Evolutionary conservation across 139 green algal species (phyloP), one percentile per base, ranked within the genome.

Genomic region (Chlamydomonas asymmetrica): DNA sequence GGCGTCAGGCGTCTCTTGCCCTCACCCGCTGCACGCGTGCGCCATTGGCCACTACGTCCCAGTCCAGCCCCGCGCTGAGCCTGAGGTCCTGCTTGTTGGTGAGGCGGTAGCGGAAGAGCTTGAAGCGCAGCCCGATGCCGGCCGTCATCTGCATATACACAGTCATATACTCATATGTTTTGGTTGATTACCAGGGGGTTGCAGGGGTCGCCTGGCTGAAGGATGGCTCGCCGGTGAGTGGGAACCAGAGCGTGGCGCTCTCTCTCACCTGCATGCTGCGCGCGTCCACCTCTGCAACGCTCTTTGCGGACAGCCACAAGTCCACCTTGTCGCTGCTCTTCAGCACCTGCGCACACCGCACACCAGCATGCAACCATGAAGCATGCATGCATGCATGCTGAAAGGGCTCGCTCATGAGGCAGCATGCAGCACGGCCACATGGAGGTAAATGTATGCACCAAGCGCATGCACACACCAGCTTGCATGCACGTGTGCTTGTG

Each of bases 251-350:
- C 25, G 54, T 9, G 32, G 54, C 6, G 62, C 22, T 5, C 22
- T 31, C 13, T n/a, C 68, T 6, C 57, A 76, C 70, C 70, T 76
- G 56, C 0, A 57, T 65, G 0, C 40, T 57, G 41, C 67, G 66
- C 56, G 70, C 40, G 39, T 76, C 70, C 5, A 68, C 66, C 70
- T 76, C 70, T 22, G 70, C 70, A 7, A 76, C 41, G 8, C 40
- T 40, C 31, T 27, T 35, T 9, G 70, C 70, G 8, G 35, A 5
- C 2, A 67, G 1, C 70, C 70, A 76, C 38, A 76, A 2, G 32
- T 76, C 70, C 31, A 37, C n/a, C 8, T 27, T 45, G 20, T 23
- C 38, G n/a, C 56, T 48, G 56, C 67, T 67, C 1, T 37, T 43
- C 29, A 76, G 35, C 9, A 76, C 70, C 70, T 76, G 70, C 35